These are phyloP conservation scores for Cercospora sp. DNA, from an alignment of 2,329 filamentous ascomycete genomes.

Conservation along the genomic window DNA sequence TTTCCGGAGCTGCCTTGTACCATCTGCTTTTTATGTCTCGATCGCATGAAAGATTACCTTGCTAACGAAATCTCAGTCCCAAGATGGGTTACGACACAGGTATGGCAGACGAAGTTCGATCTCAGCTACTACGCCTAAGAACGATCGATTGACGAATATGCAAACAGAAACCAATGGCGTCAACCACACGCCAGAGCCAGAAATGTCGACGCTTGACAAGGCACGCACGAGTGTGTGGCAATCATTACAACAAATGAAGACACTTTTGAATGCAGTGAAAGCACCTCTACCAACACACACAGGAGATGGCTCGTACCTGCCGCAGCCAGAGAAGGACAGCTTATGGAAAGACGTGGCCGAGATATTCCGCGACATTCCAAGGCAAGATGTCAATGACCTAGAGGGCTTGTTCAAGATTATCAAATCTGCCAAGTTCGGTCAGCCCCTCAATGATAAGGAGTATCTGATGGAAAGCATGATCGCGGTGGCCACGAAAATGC, in stretches of 20 bases:
- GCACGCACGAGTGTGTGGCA: conserved; percentile 25
- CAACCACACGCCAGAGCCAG: conserved; percentile 21
- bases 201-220: conserved; percentile 31
- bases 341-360: conserved; percentile 26
- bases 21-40: background rate
- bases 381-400: conserved; percentile 31
- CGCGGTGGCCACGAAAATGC: conserved; percentile 45
- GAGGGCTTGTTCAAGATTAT: conserved; percentile 43
- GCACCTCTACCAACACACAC: conserved; percentile 42
- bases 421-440: conserved; percentile 44
- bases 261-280: conserved; percentile 36
- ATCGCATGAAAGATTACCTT: background rate
- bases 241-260: conserved; percentile 33
- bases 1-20: conserved; percentile 1
- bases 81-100: conserved; percentile 12
- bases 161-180: conserved; percentile 15
- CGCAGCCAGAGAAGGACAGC: conserved; percentile 33
- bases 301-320: conserved; percentile 47
- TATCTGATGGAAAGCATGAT: conserved; percentile 63
- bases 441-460: conserved; percentile 60
- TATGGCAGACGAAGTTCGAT: conserved; percentile 2
- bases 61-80: conserved; percentile 9
- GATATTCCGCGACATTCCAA: conserved; percentile 29
- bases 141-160: background rate
- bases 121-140: background rate